Evolutionary conservation across 805 yeast species (phyloP).

Genomic region (Zygotorulaspora sp.): DNA sequence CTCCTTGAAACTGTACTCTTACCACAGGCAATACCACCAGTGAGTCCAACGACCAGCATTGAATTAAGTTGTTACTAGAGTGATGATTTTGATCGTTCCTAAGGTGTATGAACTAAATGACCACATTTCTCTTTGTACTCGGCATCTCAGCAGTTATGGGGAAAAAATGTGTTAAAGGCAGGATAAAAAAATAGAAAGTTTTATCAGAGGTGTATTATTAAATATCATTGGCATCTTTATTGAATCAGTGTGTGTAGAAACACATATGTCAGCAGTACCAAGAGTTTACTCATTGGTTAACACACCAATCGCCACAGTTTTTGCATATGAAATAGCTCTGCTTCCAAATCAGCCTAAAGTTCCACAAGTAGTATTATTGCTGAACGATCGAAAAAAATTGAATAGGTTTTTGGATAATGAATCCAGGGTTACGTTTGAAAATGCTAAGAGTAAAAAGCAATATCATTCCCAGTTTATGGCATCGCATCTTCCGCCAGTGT

Average conservation of each 20-base stretch:
- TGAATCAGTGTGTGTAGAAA: no score
- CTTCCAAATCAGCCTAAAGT: constrained; percentile 37
- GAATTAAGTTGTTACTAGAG: no score
- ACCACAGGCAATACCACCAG: constrained; percentile 98
- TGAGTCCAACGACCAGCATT: constrained; percentile 91
- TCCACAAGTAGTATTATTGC: constrained; percentile 41
- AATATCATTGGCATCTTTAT: background rate
- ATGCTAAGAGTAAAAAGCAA: constrained; percentile 20
- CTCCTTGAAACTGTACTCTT: constrained; percentile 80
- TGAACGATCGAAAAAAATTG: constrained; percentile 41
- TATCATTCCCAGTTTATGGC: constrained; percentile 30
- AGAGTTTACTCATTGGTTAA: constrained; percentile 44
- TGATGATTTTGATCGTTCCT: no score
- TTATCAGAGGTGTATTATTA: no score
- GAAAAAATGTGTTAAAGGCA: background rate
- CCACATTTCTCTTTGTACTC: background rate
- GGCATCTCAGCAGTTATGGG: no score
- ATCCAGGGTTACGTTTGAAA: constrained; percentile 34
- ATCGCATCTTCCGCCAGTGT: constrained; percentile 30
- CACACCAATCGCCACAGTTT: constrained; percentile 34
- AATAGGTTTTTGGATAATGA: constrained; percentile 40
- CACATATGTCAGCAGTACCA: constrained; percentile 26
- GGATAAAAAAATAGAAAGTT: constrained; percentile 1
- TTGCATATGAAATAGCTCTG: constrained; percentile 46
- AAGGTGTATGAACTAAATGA: no score